Evolutionary conservation across 805 yeast species (phyloP), one percentile per base, ranked within the genome.

Genomic region (Lachancea quebecensis): DNA sequence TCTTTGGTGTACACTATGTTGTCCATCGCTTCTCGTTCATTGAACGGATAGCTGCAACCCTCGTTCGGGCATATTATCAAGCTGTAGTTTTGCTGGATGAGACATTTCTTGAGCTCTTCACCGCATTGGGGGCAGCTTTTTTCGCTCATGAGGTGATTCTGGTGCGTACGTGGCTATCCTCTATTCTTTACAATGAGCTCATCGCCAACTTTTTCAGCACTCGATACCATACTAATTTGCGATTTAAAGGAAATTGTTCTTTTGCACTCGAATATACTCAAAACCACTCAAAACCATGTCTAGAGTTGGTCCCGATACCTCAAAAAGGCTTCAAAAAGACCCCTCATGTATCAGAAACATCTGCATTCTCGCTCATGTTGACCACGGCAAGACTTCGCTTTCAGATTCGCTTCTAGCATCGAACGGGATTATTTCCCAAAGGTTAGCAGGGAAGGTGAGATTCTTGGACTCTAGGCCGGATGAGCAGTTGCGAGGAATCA

Each of bases 331-430:
- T 15, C 97, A 91, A 63, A 72, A 72, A 52, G 77, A 83, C 51
- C 80, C 95, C 0, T 67, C 74, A 12, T 70, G 78, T 49, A 80
- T 91, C 28, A 74, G 99, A 49, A 93, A 93, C 65, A 87, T 93
- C 37, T 93, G 99, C 66, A 88, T 93, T 50, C 72, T 93, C 41
- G 99, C 99, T 0, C 99, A 93, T 66, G 99, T 93, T 18, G 99
- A 93, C 64, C 99, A 93, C 61, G 99, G 99, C 25, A 93, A 93
- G 67, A 93, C 99, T 0, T 87, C 98, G 1, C 70, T 93, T 29
- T 85, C 95, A 37, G 99, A 93, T 64, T 85, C 95, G 9, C 69
- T 93, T 39, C 68, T 93, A 34, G 98, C 99, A 21, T 84, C 96
- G 32, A 93, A 95, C 66, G 99, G 99, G 41, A 89, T 93, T 62